Evolutionary conservation across 306 rosid genomes (phyloP), one percentile per base, ranked within the genome.

Genomic region (Fagus sylvatica): DNA sequence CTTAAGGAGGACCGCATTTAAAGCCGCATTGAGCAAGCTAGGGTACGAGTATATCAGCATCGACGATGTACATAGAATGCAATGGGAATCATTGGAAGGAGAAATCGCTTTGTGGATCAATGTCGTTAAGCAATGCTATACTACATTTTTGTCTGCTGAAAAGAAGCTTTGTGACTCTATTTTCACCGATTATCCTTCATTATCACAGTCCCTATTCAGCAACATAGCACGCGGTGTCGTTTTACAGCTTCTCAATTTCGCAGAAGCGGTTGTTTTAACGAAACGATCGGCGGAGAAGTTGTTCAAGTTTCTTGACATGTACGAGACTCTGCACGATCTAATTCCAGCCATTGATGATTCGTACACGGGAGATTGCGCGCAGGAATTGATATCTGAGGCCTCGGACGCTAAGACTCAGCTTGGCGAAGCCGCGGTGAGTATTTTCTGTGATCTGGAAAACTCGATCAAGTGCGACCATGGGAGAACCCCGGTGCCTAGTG

Each of bases 261-360:
- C 91, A 1, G 90, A 91, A 15, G 92, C 86, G 2, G 84, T 85
- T 0, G 90, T 77, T 2, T 43, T 91, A 37, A 87, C 91, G 0
- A 88, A 87, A 65, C 82, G 84, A 22, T 86, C 93, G 0, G 82
- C 90, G 0, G 98, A 93, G 84, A 93, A 88, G 59, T 78, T 93
- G 32, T 93, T 93, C 87, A 93, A 88, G 70, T 69, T 91, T 15
- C 78, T 93, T 0, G 98, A 93, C 80, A 91, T 90, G 90, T 90
- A 88, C 53, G 98, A 93, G 82, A 82, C 92, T 5, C 76, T 91
- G 2, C 83, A 87, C 3, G 90, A 90, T 37, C 53, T 89, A 30
- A 78, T 88, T 40, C 78, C 72, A 5, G 66, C 77, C 5, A 48
- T 83, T 4, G 55, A 48, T 1, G 83, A 34, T 8, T 78, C 85